Percentiles rank a stretch among this genome's conserved stretches.
phyloP scores from a whole-genome alignment of 768 basidiomycete genomes.

The Tephrocybe sp. region DNA sequence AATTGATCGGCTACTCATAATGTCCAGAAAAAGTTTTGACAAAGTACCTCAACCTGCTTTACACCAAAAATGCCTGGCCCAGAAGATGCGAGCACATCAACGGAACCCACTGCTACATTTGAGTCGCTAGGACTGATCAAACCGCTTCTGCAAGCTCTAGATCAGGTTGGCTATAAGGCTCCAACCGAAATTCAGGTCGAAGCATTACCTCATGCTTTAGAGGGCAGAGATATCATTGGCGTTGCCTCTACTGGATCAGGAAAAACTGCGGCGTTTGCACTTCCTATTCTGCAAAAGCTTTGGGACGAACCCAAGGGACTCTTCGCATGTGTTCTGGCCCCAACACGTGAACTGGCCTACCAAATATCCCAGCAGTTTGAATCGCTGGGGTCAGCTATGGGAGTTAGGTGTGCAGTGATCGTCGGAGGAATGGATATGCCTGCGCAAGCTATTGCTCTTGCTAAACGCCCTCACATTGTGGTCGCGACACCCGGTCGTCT shows the following conservation, averaged over 20 bases:
- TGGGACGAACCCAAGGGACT: conserved; percentile 95
- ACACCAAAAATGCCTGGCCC: conserved; percentile 51
- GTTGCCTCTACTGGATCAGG: conserved; percentile 98
- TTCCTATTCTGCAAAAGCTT: conserved; percentile 93
- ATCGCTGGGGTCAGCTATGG: conserved; percentile 86
- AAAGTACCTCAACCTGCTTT: background rate
- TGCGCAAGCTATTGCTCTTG: conserved; percentile 85
- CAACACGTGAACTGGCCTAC: conserved; percentile 96
- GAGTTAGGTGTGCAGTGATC: conserved; percentile 85
- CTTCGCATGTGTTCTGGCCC: conserved; percentile 91
- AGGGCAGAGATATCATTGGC: conserved; percentile 95
- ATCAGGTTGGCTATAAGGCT: conserved; percentile 73
- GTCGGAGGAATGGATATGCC: conserved; percentile 96
- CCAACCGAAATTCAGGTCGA: conserved; percentile 92
- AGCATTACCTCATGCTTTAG: conserved; percentile 80
- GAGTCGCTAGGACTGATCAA: conserved; percentile 84
- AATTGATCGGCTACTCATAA: conserved; percentile 20
- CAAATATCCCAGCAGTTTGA: conserved; percentile 99
- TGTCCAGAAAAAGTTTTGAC: conserved; percentile 19
- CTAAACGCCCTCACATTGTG: conserved; percentile 91
- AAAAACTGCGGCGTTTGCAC: conserved; percentile 95
- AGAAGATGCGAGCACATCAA: conserved; percentile 54
- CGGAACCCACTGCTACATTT: conserved; percentile 52
- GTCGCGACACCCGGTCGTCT: conserved; percentile 95
- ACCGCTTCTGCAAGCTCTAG: conserved; percentile 83